Evolutionary conservation across 2,329 filamentous ascomycete genomes (phyloP).

Genomic region (Neofusicoccum laricinum): DNA sequence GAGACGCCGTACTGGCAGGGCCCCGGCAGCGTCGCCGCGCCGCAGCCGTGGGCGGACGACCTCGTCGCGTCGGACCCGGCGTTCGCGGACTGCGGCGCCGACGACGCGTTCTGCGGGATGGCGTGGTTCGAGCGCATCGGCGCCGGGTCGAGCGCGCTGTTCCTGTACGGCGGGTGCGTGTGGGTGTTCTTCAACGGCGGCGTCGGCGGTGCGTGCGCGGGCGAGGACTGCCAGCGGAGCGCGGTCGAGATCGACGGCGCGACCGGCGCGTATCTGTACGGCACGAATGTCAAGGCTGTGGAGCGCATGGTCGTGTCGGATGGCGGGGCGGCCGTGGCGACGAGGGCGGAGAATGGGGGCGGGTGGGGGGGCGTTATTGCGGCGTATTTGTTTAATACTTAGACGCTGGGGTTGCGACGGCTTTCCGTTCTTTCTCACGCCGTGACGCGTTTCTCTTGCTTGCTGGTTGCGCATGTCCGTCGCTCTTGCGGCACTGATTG

Average conservation of each 20-base stretch:
- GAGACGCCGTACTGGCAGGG: conserved; percentile 53
- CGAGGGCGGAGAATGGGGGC: background rate
- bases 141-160: background rate
- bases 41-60: conserved; percentile 41
- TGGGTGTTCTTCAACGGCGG: conserved; percentile 14
- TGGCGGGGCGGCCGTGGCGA: background rate
- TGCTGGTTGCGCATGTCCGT: too few species aligned
- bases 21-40: conserved; percentile 30
- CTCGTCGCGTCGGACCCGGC: conserved; percentile 29
- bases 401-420: too few species aligned
- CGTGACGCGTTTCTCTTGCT: too few species aligned
- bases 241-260: background rate
- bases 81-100: conserved; percentile 22
- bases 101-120: conserved; percentile 19
- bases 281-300: conserved; percentile 4
- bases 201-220: background rate
- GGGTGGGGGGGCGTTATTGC: conserved; percentile 12
- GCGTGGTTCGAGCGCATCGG: conserved; percentile 13
- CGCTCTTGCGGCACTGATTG: too few species aligned
- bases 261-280: background rate
- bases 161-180: conserved; percentile 8
- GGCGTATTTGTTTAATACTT: conserved; percentile 13
- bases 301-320: background rate
- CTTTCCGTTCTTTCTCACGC: too few species aligned
- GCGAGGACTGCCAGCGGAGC: background rate